Conservation (phyloP, 179 eudicot species). For the Gypsophila paniculata region DNA sequence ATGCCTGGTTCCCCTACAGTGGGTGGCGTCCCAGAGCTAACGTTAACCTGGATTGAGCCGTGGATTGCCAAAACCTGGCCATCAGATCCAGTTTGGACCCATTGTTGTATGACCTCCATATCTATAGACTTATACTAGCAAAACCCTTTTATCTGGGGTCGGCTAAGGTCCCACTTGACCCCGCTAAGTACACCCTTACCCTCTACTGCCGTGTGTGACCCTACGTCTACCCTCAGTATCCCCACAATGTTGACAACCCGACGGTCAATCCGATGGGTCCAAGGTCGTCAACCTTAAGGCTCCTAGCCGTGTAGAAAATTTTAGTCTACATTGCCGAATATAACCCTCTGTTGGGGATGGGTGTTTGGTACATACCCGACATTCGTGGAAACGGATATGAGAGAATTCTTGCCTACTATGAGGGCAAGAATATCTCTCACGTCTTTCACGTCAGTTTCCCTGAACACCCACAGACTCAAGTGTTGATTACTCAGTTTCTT, state of each 20-base stretch:
- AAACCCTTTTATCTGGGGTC: conserved; percentile 27
- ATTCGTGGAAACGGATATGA: conserved; percentile 17
- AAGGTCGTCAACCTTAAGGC: not conserved
- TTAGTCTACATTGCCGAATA: conserved; percentile 25
- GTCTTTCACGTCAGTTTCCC: conserved; percentile 19
- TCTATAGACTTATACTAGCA: conserved; percentile 8
- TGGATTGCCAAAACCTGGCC: conserved; percentile 32
- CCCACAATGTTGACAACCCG: conserved; percentile 16
- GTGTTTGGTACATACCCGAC: not conserved
- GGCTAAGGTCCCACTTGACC: conserved; percentile 18
- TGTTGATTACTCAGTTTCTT: not conserved
- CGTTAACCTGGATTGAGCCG: not conserved
- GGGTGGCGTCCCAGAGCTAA: conserved; percentile 29
- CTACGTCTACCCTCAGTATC: conserved; percentile 13
- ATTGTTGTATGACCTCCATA: not conserved
- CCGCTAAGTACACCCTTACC: not conserved
- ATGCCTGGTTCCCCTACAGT: conserved; percentile 44
- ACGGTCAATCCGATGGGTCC: conserved; percentile 21
- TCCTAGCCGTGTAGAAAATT: conserved; percentile 13
- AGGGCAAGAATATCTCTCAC: conserved; percentile 13
- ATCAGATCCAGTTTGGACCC: conserved; percentile 15
- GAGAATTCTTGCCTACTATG: not conserved
- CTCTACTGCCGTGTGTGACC: conserved; percentile 19
- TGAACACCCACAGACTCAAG: not conserved
- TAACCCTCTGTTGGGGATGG: conserved; percentile 16